Percentiles rank a stretch among this genome's conserved stretches.
Evolutionary conservation across 106 monocot species (phyloP).

Genomic region (Agapanthus africanus): DNA sequence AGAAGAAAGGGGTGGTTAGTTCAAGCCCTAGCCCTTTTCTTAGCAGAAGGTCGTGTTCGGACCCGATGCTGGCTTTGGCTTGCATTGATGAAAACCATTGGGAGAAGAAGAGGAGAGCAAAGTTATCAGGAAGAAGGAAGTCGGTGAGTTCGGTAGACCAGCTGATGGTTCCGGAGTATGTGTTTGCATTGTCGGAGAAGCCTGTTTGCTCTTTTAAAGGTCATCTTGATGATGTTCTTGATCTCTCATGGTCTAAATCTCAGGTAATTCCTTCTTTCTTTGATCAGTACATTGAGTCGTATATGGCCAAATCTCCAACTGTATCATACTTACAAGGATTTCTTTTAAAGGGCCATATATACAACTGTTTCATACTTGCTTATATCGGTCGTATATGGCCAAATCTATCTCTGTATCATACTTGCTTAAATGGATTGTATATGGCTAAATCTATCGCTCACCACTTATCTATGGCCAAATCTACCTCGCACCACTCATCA

Average conservation of each 20-base stretch:
- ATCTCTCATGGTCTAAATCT: slow-evolving; percentile 92
- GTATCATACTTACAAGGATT: background rate
- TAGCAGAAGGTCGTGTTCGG: slow-evolving; percentile 32
- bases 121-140: slow-evolving; percentile 36
- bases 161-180: slow-evolving; percentile 52
- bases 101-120: slow-evolving; percentile 65
- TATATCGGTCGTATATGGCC: background rate
- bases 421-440: background rate
- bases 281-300: background rate
- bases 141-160: slow-evolving; percentile 55
- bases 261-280: slow-evolving; percentile 34
- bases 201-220: slow-evolving; percentile 63
- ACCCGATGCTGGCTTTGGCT: slow-evolving; percentile 17
- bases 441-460: no score
- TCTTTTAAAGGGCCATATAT: background rate
- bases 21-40: slow-evolving; percentile 18
- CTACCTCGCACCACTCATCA: no score
- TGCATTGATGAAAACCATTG: slow-evolving; percentile 41
- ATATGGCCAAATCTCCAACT: no score
- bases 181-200: slow-evolving; percentile 58
- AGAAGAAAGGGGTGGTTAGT: slow-evolving; percentile 33
- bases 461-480: no score
- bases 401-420: background rate
- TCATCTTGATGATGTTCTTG: slow-evolving; percentile 68
- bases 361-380: no score